These are phyloP conservation scores for Microascus cirrosus DNA, from an alignment of 2,329 filamentous ascomycete species.

Conservation along the genomic window DNA sequence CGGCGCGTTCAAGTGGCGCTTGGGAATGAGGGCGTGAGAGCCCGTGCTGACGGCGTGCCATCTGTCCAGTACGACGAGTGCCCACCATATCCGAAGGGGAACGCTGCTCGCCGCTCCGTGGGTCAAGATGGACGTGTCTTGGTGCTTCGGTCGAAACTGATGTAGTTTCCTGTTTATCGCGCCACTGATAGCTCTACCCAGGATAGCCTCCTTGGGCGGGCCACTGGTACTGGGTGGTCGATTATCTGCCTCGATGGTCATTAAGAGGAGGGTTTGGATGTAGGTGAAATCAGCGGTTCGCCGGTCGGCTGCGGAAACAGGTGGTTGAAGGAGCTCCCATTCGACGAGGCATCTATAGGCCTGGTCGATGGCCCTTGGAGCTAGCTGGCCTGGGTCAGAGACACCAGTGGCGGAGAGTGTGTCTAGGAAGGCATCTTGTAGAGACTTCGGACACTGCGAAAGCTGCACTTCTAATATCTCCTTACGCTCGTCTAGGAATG, in stretches of 20 bases:
- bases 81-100: conserved; percentile 59
- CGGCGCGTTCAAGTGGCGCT: conserved; percentile 47
- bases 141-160: conserved; percentile 8
- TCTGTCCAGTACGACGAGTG: conserved; percentile 58
- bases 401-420: conserved; percentile 50
- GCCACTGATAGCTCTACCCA: conserved; percentile 55
- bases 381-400: conserved; percentile 24
- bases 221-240: conserved; percentile 32
- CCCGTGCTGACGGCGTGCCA: conserved; percentile 62
- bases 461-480: conserved; percentile 44
- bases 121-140: conserved; percentile 21
- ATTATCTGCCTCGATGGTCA: conserved; percentile 55
- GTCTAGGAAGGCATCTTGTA: conserved; percentile 54
- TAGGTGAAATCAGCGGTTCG: conserved; percentile 28
- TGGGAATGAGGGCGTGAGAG: conserved; percentile 50
- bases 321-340: conserved; percentile 30
- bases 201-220: conserved; percentile 39
- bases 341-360: conserved; percentile 36
- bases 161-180: conserved; percentile 57
- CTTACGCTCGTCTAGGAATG: conserved; percentile 50
- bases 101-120: conserved; percentile 51
- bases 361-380: conserved; percentile 28
- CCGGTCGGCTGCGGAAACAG: background rate
- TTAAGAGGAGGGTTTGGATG: conserved; percentile 54
- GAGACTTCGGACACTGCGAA: conserved; percentile 38